Percentiles rank a stretch among this genome's conserved stretches.
Conservation (phyloP, 2,329 filamentous ascomycete genomes). For the Cryphonectria radicalis region DNA sequence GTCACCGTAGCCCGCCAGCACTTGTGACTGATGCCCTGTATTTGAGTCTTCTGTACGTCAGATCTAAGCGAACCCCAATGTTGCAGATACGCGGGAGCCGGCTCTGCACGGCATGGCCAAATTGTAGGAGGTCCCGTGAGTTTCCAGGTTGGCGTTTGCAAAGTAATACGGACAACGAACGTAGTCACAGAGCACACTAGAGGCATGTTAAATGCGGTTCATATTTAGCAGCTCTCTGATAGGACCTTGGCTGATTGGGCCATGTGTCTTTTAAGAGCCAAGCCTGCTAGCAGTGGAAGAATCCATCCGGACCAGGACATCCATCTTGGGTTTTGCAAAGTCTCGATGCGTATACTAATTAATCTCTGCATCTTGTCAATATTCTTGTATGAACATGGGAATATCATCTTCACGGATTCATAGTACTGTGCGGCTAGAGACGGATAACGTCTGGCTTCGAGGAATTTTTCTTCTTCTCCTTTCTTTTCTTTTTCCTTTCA, state of each 20-base stretch:
- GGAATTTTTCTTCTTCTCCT: not conserved
- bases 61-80: not conserved
- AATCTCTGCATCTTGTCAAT: not conserved
- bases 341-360: not conserved
- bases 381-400: not conserved
- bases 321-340: not conserved
- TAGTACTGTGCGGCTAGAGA: not conserved
- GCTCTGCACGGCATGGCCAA: not conserved
- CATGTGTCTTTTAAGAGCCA: not conserved
- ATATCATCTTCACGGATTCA: not conserved
- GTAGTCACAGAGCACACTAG: not conserved
- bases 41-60: not conserved
- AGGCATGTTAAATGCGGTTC: not conserved
- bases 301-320: not conserved
- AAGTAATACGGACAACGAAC: not conserved
- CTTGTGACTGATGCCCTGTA: not conserved
- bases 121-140: not conserved
- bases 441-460: not conserved
- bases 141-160: not conserved
- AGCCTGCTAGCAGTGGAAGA: constrained; percentile 7
- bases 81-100: not conserved
- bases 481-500: not conserved
- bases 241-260: not conserved
- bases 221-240: not conserved
- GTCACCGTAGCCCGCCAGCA: not conserved